Base-by-base conservation (phyloP, 129 eudicot species). In the Silybum marianum region DNA sequence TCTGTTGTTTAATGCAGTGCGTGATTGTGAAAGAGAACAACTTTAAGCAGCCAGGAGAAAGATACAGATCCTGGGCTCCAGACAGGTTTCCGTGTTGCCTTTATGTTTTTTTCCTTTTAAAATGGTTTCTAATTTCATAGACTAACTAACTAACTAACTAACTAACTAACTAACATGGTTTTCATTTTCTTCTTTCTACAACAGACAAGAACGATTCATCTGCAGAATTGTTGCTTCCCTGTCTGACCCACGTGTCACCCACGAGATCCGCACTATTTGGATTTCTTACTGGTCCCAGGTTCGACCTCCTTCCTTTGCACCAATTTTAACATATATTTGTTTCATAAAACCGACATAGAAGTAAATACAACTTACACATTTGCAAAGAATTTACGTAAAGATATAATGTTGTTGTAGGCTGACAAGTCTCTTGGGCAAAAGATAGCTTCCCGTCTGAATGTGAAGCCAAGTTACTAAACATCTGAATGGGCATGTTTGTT, bases 21-120 rank as follows among this genome's bases (percentile, higher is more conserved):
- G 81, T 90, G 86, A 94, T 91, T 69, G 90, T 85, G 81, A 94
- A 90, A 87, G 98, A 94, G 84, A 94, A 94, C 89, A 94, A 94
- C 87, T 94, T 94, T 78, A 94, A 91, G 88, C 89, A 94, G 84
- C 95, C 98, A 69, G 98, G 98, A 65, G 97, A 91, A 66, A 87
- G 98, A 87, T 94, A 88, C 93, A 88, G 97, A 75, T 94, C 98
- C 13, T 90, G 82, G 63, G 71, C 90, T 60, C 88, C 95, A 23
- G 98, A 88, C 82, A 93, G 98, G 98, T 93, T 84, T 58, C 18
- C 48, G 23, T 72, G 8, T 23, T 81, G 46, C 7, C 32, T 80
- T 80, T 46, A 70, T 76, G 6, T 63, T 28, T 8, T 14, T 42
- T 42, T 5, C 26, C 19, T 42, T 42, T 60, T 70, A 16, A 75